Conservation (phyloP, 108 stramenopile genomes). For the Skeletonema potamos region DNA sequence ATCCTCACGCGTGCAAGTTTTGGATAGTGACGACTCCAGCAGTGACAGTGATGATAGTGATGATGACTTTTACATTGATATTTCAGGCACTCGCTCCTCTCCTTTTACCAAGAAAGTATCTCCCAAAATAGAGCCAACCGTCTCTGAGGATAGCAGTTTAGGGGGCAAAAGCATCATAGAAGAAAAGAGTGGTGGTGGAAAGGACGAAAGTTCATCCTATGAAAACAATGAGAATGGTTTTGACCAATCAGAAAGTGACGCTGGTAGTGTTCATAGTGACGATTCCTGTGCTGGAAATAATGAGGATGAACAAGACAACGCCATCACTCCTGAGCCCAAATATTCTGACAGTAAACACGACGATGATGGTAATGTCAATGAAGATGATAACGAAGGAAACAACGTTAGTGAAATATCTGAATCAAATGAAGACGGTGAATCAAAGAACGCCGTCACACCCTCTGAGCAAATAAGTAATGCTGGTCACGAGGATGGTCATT, state of each 20-base stretch:
- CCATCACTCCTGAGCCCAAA: not conserved
- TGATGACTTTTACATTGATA: constrained; percentile 41
- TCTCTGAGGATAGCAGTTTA: not conserved
- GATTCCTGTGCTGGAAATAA: not conserved
- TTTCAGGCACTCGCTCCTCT: constrained; percentile 17
- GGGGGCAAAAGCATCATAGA: not conserved
- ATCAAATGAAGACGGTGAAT: not conserved
- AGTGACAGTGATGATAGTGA: constrained; percentile 32
- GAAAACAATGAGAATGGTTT: not conserved
- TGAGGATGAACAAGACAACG: not conserved
- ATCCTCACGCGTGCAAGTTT: not conserved
- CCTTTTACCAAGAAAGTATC: not conserved
- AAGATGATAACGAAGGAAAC: not conserved
- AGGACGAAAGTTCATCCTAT: not conserved
- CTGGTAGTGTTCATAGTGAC: not conserved
- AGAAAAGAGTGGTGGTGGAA: not conserved
- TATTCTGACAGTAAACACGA: not conserved
- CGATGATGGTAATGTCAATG: not conserved
- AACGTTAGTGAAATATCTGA: not conserved
- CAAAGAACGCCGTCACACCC: not conserved
- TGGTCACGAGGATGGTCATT: not conserved
- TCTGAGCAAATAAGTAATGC: not conserved
- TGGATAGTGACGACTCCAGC: constrained; percentile 25
- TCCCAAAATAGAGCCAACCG: not conserved
- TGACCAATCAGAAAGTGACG: not conserved